Percentiles rank a stretch among this genome's conserved stretches.
Conservation (phyloP, 164 flowering plant species). For the Kingdonia uniflora region DNA sequence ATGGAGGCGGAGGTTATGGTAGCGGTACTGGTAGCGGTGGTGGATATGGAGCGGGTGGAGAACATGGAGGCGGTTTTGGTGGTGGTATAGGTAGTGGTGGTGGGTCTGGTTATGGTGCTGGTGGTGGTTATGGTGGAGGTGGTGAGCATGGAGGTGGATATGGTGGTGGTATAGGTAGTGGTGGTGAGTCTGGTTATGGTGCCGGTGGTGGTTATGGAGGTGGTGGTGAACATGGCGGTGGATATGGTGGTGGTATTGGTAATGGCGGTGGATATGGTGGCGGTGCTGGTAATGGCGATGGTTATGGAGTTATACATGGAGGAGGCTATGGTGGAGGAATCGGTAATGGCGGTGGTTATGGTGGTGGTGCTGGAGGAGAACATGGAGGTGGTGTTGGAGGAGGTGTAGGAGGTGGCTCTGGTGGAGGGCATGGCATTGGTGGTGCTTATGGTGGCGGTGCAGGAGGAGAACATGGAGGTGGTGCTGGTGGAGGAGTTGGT, state of each 20-base stretch:
- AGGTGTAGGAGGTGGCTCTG: conserved; percentile 18
- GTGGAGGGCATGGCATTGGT: conserved; percentile 19
- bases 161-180: conserved; percentile 6
- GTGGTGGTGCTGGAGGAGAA: conserved; percentile 21
- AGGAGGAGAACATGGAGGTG: conserved; percentile 27
- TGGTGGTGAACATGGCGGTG: neutral
- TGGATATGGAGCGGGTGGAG: conserved; percentile 7
- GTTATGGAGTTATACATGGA: neutral
- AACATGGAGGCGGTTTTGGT: conserved; percentile 7
- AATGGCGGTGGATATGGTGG: conserved; percentile 2
- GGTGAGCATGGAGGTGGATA: neutral
- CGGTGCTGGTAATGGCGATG: conserved; percentile 4
- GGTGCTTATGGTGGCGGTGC: conserved; percentile 17
- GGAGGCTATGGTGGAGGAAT: conserved; percentile 2
- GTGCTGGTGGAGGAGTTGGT: conserved; percentile 26
- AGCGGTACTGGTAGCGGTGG: conserved; percentile 10
- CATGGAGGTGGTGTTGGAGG: conserved; percentile 12
- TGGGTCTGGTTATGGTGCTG: conserved; percentile 2
- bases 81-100: conserved; percentile 3
- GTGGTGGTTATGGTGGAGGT: conserved; percentile 8
- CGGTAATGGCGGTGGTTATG: conserved; percentile 10
- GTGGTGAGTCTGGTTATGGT: too few species aligned
- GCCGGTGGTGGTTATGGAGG: conserved; percentile 3
- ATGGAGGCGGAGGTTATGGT: conserved; percentile 5
- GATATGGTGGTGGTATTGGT: conserved; percentile 6